Conservation (phyloP, 225 moss, liverwort and hornwort species). For the Takakia lepidozioides region DNA sequence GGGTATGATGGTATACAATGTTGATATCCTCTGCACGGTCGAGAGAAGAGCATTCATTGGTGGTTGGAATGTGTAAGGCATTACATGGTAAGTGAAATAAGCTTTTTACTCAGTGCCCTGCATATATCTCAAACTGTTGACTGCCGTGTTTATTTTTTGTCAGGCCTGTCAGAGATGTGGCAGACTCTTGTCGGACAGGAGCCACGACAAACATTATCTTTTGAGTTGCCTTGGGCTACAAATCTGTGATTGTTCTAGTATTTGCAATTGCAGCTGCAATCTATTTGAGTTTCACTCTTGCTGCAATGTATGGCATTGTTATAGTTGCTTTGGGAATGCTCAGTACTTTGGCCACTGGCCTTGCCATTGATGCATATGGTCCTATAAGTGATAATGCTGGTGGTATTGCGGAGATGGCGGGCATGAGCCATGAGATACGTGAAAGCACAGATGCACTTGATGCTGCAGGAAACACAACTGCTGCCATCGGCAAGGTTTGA, state of each 20-base stretch:
- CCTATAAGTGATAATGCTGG: constrained; percentile 81
- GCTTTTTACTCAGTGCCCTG: no score
- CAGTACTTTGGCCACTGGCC: constrained; percentile 60
- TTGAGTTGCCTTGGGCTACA: constrained; percentile 62
- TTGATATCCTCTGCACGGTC: no score
- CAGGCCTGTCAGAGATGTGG: constrained; percentile 64
- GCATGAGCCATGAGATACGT: constrained; percentile 65
- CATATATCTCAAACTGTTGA: no score
- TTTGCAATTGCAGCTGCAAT: constrained; percentile 63
- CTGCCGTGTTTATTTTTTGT: no score
- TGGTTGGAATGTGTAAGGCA: no score
- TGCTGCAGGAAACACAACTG: constrained; percentile 64
- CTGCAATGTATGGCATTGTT: constrained; percentile 75
- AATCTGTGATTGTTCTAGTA: constrained; percentile 63
- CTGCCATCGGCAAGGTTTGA: constrained; percentile 54
- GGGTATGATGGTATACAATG: no score
- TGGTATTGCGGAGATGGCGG: constrained; percentile 79
- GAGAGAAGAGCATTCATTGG: no score
- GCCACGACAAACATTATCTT: constrained; percentile 74
- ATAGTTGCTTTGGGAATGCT: constrained; percentile 71
- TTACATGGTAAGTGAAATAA: no score
- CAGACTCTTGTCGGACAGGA: constrained; percentile 59
- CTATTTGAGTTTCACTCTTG: constrained; percentile 61
- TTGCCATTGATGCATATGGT: constrained; percentile 67
- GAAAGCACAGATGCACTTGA: constrained; percentile 52